These are phyloP conservation scores for Pythium vanterpoolii DNA, from an alignment of 352 stramenopile species.

Conservation along the genomic window DNA sequence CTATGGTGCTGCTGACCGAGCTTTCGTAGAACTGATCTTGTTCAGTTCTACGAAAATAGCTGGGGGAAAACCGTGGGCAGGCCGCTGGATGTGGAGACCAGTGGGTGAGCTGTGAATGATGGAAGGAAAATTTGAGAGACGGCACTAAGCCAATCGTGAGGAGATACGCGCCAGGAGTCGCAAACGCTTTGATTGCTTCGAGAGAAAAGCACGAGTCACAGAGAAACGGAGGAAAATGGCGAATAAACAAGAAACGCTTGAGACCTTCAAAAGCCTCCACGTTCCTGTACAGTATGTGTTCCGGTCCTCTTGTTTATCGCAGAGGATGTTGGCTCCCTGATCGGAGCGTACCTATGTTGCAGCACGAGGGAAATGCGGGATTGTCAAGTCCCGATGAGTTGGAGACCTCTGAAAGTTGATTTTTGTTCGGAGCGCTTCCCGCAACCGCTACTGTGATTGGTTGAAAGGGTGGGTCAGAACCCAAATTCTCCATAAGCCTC, in stretches of 20 bases:
- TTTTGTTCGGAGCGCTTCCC: slow-evolving; percentile 1
- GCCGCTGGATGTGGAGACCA: neutral
- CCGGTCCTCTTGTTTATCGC: slow-evolving; percentile 1
- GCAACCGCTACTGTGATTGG: neutral
- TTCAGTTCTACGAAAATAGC: slow-evolving; percentile 4
- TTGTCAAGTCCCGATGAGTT: slow-evolving; percentile 2
- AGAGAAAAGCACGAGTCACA: slow-evolving; percentile 5
- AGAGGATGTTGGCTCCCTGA: slow-evolving; percentile 1
- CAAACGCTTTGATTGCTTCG: neutral
- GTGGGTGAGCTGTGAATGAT: neutral
- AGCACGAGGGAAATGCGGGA: slow-evolving; percentile 3
- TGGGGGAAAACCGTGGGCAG: too few relatives aligned
- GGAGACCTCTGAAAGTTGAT: slow-evolving; percentile 9
- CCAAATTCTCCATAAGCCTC: slow-evolving; percentile 6
- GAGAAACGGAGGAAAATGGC: slow-evolving; percentile 8
- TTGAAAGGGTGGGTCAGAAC: neutral
- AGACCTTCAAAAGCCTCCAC: too few relatives aligned
- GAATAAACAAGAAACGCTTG: slow-evolving; percentile 10
- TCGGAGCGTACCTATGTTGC: slow-evolving; percentile 20
- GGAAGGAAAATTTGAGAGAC: neutral
- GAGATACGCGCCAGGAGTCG: neutral
- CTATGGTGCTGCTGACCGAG: slow-evolving; percentile 4
- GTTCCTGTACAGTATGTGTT: too few relatives aligned
- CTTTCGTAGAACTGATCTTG: slow-evolving; percentile 5
- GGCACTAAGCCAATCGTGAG: neutral